These are phyloP conservation scores for Anthracocystis walkeri DNA, from an alignment of 1,284 basidiomycete genomes.

Conservation along the genomic window DNA sequence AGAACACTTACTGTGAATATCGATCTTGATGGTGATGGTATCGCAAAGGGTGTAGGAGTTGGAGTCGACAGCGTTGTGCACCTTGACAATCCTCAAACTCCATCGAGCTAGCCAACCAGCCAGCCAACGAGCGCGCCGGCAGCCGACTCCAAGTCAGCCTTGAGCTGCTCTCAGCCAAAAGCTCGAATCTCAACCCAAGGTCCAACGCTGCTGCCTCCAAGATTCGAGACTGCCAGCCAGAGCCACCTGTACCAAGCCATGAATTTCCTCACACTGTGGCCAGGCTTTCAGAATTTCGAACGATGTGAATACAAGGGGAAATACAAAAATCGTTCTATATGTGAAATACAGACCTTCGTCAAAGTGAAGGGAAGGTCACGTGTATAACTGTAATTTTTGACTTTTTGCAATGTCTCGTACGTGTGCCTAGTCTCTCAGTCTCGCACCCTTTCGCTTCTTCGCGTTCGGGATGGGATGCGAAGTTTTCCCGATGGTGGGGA, in stretches of 20 bases:
- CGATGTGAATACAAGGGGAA: background rate
- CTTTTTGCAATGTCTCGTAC: background rate
- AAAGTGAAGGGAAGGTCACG: slow-evolving; percentile 5
- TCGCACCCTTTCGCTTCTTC: background rate
- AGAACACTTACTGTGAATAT: slow-evolving; percentile 50
- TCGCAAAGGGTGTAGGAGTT: slow-evolving; percentile 39
- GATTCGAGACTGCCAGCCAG: too few relatives aligned
- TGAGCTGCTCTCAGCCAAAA: too few relatives aligned
- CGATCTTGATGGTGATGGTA: slow-evolving; percentile 54
- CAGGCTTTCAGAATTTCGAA: background rate
- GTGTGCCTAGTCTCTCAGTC: background rate
- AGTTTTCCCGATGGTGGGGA: too few relatives aligned
- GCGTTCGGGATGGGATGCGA: background rate
- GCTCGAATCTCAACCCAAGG: too few relatives aligned
- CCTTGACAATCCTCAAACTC: slow-evolving; percentile 5
- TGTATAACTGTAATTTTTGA: slow-evolving; percentile 18
- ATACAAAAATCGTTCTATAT: background rate
- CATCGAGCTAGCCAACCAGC: background rate
- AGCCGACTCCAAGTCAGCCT: background rate
- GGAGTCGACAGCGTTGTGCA: slow-evolving; percentile 10
- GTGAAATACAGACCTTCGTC: background rate
- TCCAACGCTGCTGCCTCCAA: too few relatives aligned
- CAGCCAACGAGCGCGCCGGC: background rate
- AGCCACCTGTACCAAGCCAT: too few relatives aligned
- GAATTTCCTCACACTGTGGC: too few relatives aligned